Percentiles rank a stretch among this genome's conserved stretches.
These are phyloP conservation scores for Leccinum barrowsii DNA, from an alignment of 768 basidiomycete species.

Conservation along the genomic window DNA sequence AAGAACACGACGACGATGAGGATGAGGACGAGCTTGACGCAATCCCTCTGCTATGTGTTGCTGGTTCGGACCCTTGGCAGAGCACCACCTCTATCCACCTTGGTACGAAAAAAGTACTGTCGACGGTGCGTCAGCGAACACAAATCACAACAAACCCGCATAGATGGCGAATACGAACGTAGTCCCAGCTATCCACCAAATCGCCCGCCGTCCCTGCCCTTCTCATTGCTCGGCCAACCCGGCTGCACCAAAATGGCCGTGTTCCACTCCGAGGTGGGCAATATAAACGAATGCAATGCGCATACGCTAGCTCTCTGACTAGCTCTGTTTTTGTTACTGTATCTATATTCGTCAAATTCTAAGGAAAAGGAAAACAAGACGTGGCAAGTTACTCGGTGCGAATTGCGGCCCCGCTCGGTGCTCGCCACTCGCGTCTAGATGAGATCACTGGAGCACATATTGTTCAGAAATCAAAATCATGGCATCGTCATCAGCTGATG, in stretches of 20 bases:
- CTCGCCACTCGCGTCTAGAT: slow-evolving; percentile 50
- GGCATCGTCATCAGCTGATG: slow-evolving; percentile 6
- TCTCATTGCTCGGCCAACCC: not conserved
- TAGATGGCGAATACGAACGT: no score
- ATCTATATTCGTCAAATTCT: slow-evolving; percentile 11
- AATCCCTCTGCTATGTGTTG: no score
- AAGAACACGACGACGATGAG: no score
- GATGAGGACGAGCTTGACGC: no score
- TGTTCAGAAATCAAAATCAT: slow-evolving; percentile 1
- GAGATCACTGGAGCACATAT: slow-evolving; percentile 55
- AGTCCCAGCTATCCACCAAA: no score
- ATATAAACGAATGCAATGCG: slow-evolving; percentile 7
- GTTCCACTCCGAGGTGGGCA: slow-evolving; percentile 10
- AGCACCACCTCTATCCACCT: no score
- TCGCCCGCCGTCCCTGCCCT: slow-evolving; percentile 2
- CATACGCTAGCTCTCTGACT: slow-evolving; percentile 8
- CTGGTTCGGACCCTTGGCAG: no score
- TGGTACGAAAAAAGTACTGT: no score
- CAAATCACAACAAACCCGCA: no score
- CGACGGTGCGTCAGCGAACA: no score
- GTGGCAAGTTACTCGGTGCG: slow-evolving; percentile 12
- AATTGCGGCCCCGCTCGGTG: slow-evolving; percentile 7
- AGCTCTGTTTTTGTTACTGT: slow-evolving; percentile 9
- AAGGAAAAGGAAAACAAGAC: not conserved
- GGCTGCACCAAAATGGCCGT: slow-evolving; percentile 11